Conservation (phyloP, 208 protist species). For the Vickermania ingenoplastis region DNA sequence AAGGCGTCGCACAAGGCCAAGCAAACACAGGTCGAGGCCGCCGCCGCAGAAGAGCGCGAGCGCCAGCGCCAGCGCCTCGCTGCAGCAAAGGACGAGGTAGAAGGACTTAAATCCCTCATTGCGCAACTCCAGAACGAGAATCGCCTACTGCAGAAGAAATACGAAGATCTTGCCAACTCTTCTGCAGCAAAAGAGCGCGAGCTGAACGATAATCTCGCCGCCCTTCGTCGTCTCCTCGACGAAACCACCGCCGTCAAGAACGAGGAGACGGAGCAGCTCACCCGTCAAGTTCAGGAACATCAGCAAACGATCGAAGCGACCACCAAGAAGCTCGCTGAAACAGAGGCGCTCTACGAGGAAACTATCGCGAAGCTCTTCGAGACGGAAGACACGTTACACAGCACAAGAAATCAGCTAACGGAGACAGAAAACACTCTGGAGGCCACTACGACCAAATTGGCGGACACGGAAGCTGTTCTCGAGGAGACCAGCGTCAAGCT, state of each 20-base stretch:
- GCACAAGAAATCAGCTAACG: slow-evolving; percentile 10
- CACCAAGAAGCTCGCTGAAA: slow-evolving; percentile 4
- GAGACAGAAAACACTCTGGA: slow-evolving; percentile 12
- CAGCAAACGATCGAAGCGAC: slow-evolving; percentile 2
- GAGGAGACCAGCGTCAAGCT: slow-evolving; percentile 4
- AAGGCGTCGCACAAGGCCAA: slow-evolving; percentile 8
- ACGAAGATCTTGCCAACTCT: slow-evolving; percentile 2
- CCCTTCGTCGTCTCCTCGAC: background rate
- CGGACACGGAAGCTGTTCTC: slow-evolving; percentile 16
- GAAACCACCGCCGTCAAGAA: background rate
- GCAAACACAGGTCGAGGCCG: slow-evolving; percentile 9
- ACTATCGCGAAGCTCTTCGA: slow-evolving; percentile 13
- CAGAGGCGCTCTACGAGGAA: slow-evolving; percentile 4
- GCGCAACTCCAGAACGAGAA: slow-evolving; percentile 15
- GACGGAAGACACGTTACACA: slow-evolving; percentile 15
- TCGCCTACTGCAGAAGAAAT: slow-evolving; percentile 9
- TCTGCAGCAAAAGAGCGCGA: background rate
- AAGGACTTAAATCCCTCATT: slow-evolving; percentile 8
- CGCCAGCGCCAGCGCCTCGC: background rate
- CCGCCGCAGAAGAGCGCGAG: background rate
- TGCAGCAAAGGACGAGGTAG: slow-evolving; percentile 9
- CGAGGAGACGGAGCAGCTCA: background rate
- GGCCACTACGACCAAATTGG: slow-evolving; percentile 10
- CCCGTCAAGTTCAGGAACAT: slow-evolving; percentile 4
- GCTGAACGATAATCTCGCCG: background rate